phyloP scores from a whole-genome alignment of 345 rosid genomes.

The Heritiera fomes region DNA sequence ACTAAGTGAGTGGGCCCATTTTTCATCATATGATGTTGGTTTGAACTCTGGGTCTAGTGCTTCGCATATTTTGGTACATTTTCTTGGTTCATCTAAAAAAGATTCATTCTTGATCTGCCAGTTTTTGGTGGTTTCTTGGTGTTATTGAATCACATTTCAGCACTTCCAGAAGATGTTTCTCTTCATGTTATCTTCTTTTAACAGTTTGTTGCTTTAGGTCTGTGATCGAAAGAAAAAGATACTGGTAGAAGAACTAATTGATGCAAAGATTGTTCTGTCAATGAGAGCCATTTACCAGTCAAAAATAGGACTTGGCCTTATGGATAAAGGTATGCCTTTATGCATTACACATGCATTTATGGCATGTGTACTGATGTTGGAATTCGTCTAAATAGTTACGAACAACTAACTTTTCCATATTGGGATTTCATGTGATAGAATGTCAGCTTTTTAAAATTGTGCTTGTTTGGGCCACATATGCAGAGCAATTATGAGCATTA shows the following conservation, averaged over 20 bases:
- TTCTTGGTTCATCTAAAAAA: conserved; percentile 8
- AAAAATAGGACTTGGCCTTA: conserved; percentile 78
- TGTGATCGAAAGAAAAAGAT: conserved; percentile 79
- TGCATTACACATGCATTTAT: not conserved
- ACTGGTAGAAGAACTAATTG: conserved; percentile 88
- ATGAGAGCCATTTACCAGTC: conserved; percentile 97
- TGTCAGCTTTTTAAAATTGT: not conserved
- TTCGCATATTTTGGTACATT: conserved; percentile 84
- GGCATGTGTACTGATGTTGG: not conserved
- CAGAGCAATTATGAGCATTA: not conserved
- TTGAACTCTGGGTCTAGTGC: conserved; percentile 86
- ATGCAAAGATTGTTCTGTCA: conserved; percentile 79
- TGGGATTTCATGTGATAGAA: conserved; percentile 3
- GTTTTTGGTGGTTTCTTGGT: not conserved
- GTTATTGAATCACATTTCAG: conserved; percentile 5
- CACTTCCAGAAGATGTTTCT: not conserved
- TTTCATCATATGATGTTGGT: conserved; percentile 85
- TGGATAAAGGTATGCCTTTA: conserved; percentile 64
- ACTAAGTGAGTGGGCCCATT: conserved; percentile 93
- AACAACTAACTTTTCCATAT: not conserved
- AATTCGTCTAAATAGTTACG: not conserved
- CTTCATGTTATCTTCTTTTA: conserved; percentile 15
- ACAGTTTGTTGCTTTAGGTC: conserved; percentile 53
- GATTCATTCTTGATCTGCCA: not conserved
- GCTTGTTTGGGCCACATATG: not conserved